Evolutionary conservation across 768 basidiomycete species (phyloP).

Genomic region (Serendipita indica): DNA sequence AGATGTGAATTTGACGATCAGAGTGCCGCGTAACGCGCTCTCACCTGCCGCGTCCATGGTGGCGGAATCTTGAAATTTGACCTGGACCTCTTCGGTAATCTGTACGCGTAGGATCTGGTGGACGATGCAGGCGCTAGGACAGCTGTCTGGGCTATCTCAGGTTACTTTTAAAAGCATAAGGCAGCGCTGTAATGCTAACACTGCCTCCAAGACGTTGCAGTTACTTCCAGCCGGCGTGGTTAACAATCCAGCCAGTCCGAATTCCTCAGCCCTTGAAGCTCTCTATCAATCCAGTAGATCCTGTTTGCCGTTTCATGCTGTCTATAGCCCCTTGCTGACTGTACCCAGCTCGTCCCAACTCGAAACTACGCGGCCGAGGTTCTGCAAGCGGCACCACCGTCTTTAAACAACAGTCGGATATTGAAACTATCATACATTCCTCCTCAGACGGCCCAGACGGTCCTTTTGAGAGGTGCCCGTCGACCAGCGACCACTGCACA

Average conservation of each 20-base stretch:
- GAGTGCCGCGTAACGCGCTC: neutral
- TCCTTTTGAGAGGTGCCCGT: neutral
- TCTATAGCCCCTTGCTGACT: neutral
- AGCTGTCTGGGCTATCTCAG: neutral
- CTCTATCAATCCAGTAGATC: neutral
- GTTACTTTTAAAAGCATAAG: neutral
- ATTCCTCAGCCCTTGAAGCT: neutral
- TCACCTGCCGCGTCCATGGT: too few species aligned
- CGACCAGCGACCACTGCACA: conserved; percentile 5
- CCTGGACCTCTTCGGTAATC: neutral
- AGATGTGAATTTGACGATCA: neutral
- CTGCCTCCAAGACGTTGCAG: too few species aligned
- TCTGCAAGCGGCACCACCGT: neutral
- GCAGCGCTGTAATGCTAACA: too few species aligned
- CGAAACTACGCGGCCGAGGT: neutral
- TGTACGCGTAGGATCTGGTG: neutral
- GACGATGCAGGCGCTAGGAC: neutral
- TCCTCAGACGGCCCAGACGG: neutral
- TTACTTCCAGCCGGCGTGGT: neutral
- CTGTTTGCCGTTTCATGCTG: neutral
- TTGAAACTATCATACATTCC: neutral
- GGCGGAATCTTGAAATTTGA: too few species aligned
- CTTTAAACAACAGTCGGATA: neutral
- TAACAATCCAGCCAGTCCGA: neutral
- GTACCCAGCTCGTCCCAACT: neutral